Percentiles rank a stretch among this genome's conserved stretches.
Conservation (phyloP, 306 rosid species). For the Spatholobus suberectus region DNA sequence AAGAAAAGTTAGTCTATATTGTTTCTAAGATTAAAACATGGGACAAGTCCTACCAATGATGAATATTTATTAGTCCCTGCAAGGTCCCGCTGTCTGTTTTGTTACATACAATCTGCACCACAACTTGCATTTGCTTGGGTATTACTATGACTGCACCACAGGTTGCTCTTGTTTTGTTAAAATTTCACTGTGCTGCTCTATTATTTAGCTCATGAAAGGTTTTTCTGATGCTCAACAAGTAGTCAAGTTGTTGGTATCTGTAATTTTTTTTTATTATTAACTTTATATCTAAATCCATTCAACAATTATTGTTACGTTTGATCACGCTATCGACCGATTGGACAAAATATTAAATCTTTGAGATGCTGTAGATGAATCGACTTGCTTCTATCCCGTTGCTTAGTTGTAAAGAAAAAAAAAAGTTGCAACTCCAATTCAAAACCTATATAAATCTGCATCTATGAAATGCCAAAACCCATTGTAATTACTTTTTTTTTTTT, state of each 20-base stretch:
- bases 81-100: neutral
- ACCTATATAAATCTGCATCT: slow-evolving; percentile 24
- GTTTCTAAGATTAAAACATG: no score
- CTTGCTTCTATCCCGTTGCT: slow-evolving; percentile 10
- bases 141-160: neutral
- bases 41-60: neutral
- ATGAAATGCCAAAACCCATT: neutral
- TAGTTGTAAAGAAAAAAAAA: slow-evolving; percentile 18
- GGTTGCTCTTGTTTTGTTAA: neutral
- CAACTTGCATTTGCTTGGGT: neutral
- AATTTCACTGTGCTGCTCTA: neutral
- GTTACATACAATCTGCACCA: neutral
- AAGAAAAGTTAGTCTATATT: neutral
- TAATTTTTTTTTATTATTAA: neutral
- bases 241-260: neutral
- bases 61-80: neutral
- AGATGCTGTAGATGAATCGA: slow-evolving; percentile 12
- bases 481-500: neutral
- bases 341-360: slow-evolving; percentile 24
- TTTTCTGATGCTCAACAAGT: neutral
- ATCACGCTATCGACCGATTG: neutral
- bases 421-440: neutral
- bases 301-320: neutral
- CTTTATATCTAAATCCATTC: neutral
- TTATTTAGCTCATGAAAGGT: neutral